Conservation (phyloP, 192 early-diverging fungal genomes). For the Backusella circina region DNA sequence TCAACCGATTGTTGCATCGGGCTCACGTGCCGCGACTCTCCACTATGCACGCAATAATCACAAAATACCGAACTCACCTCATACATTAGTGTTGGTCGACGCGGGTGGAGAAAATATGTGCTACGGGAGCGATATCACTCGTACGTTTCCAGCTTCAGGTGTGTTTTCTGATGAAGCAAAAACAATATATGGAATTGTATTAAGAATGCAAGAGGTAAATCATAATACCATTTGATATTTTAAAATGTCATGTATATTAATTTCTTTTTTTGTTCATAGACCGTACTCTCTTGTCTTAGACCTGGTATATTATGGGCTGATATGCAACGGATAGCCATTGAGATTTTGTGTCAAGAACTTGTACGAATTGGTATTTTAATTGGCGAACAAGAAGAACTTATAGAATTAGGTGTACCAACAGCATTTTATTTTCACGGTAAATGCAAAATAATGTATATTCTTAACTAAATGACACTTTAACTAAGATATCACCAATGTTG, state of each 20-base stretch:
- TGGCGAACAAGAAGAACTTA: conserved; percentile 54
- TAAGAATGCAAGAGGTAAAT: conserved; percentile 69
- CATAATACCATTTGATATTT: not conserved
- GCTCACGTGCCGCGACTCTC: conserved; percentile 72
- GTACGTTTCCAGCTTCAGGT: conserved; percentile 80
- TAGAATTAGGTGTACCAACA: conserved; percentile 63
- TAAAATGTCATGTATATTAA: not conserved
- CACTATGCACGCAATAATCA: conserved; percentile 83
- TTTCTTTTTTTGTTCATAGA: conserved; percentile 14
- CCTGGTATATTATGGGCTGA: conserved; percentile 86
- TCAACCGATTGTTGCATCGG: conserved; percentile 79
- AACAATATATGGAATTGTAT: conserved; percentile 78
- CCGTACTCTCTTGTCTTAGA: conserved; percentile 65
- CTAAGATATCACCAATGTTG: not conserved
- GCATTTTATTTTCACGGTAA: conserved; percentile 86
- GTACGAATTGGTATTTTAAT: conserved; percentile 69
- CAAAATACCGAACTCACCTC: conserved; percentile 33
- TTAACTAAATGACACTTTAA: not conserved
- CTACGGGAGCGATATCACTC: conserved; percentile 92
- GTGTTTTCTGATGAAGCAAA: conserved; percentile 70
- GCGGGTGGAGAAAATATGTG: conserved; percentile 78
- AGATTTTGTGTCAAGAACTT: conserved; percentile 62
- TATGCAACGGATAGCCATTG: conserved; percentile 77
- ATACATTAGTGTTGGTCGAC: conserved; percentile 76
- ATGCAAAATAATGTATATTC: not conserved